Percentiles rank a stretch among this genome's conserved stretches.
Conservation (phyloP, 768 basidiomycete species). For the Royoungia palumana region DNA sequence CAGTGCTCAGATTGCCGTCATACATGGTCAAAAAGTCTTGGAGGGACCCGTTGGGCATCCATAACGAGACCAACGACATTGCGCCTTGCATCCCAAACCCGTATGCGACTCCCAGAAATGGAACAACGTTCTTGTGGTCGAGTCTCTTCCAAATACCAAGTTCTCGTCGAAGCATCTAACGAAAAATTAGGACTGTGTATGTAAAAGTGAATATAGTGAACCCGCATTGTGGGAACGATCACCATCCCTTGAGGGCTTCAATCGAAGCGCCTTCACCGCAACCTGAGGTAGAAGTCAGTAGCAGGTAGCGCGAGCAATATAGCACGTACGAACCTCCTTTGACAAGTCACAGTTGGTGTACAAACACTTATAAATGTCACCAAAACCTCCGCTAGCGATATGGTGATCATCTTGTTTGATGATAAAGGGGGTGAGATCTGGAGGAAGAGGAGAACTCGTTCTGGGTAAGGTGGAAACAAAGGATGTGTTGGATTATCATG, state of each 20-base stretch:
- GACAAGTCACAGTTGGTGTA: too few relatives aligned
- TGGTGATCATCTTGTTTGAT: too few relatives aligned
- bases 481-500: too few relatives aligned
- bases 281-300: background rate
- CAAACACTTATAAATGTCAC: too few relatives aligned
- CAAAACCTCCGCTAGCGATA: too few relatives aligned
- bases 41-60: background rate
- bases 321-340: too few relatives aligned
- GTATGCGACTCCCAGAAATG: constrained; percentile 23
- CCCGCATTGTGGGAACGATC: background rate
- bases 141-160: background rate
- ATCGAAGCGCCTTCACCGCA: background rate
- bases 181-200: background rate
- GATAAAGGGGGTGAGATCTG: too few relatives aligned
- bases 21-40: background rate
- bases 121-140: constrained; percentile 14
- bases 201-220: background rate
- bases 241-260: background rate
- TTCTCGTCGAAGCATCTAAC: background rate
- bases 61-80: constrained; percentile 16
- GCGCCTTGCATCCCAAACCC: constrained; percentile 24
- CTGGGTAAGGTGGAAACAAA: too few relatives aligned
- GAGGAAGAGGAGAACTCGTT: too few relatives aligned
- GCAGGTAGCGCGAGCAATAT: background rate
- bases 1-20: background rate